phyloP scores from a whole-genome alignment of 306 rosid genomes.

The Quercus gilva region DNA sequence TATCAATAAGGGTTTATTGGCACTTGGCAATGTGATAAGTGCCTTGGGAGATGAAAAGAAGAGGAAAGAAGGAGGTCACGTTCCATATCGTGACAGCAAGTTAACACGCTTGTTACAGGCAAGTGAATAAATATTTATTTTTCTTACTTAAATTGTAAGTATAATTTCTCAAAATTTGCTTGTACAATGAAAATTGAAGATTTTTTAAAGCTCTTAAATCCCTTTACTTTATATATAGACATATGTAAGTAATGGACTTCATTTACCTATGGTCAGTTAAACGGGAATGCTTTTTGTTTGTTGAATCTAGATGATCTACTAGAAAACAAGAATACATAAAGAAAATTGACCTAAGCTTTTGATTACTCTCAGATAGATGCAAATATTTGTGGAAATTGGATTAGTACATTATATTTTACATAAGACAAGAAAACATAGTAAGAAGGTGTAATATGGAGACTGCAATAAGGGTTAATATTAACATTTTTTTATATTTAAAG shows the following conservation, averaged over 20 bases:
- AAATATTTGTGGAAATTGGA: background rate
- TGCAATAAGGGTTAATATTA: background rate
- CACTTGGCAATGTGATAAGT: constrained; percentile 96
- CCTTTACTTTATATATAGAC: background rate
- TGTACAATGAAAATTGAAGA: background rate
- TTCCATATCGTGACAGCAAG: constrained; percentile 97
- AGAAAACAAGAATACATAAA: background rate
- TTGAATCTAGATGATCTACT: background rate
- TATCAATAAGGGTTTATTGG: constrained; percentile 86
- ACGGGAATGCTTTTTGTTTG: background rate
- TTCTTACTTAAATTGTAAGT: background rate
- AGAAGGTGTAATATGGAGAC: background rate
- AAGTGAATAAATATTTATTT: constrained; percentile 5
- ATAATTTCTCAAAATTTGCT: background rate
- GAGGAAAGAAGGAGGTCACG: constrained; percentile 94
- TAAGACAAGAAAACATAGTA: background rate
- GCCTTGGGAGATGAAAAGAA: constrained; percentile 97
- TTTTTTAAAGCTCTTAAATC: background rate
- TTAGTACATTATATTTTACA: background rate
- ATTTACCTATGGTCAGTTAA: background rate
- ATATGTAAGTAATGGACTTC: background rate
- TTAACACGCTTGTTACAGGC: constrained; percentile 91
- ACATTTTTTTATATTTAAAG: background rate
- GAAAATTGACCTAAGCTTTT: background rate
- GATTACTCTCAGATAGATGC: background rate